Evolutionary conservation across 768 basidiomycete species (phyloP).

Genomic region (Chlorophyllum brunneum): DNA sequence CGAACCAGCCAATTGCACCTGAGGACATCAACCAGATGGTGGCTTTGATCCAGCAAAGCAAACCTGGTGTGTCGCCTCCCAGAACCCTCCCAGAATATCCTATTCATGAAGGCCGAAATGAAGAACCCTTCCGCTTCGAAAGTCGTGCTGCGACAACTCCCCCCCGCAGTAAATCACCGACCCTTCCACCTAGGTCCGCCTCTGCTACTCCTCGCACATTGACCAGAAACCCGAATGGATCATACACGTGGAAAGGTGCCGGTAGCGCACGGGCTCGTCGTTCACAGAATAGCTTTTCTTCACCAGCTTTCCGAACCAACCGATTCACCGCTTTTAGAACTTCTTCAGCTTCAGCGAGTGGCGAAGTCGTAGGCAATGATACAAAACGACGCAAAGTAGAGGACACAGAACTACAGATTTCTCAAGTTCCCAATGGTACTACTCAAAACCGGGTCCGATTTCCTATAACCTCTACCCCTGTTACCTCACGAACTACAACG

Average conservation of each 20-base stretch:
- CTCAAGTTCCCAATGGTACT: constrained; percentile 15
- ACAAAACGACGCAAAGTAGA: constrained; percentile 62
- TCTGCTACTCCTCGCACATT: constrained; percentile 46
- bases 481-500: constrained; percentile 22
- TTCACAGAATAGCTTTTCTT: constrained; percentile 62
- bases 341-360: constrained; percentile 2
- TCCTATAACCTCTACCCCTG: constrained; percentile 28
- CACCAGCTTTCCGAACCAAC: constrained; percentile 66
- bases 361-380: constrained; percentile 30
- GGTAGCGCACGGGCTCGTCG: constrained; percentile 58
- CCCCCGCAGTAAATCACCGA: constrained; percentile 32
- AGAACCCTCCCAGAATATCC: constrained; percentile 54
- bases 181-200: constrained; percentile 19
- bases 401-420: constrained; percentile 27
- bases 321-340: constrained; percentile 39
- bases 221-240: constrained; percentile 69
- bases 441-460: constrained; percentile 25
- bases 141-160: constrained; percentile 38
- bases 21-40: constrained; percentile 55
- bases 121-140: constrained; percentile 63
- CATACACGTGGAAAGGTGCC: constrained; percentile 70
- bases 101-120: constrained; percentile 26
- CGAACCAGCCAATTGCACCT: constrained; percentile 43
- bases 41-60: constrained; percentile 48
- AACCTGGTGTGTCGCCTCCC: constrained; percentile 41